phyloP scores from a whole-genome alignment of 352 stramenopile species.

The Phytophthora foliorum region DNA sequence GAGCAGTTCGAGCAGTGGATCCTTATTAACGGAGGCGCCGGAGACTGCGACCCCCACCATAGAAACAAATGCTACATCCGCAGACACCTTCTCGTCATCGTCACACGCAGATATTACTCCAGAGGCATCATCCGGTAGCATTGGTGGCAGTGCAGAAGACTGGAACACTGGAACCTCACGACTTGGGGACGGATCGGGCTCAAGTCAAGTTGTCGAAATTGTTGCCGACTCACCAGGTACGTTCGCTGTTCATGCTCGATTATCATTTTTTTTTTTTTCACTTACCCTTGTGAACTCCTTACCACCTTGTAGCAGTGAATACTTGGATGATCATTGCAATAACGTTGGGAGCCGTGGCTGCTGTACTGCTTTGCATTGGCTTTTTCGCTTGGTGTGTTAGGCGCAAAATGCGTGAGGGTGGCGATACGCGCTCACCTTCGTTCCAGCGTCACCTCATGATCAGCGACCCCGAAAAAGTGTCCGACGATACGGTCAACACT shows the following conservation, averaged over 20 bases:
- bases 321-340: constrained; percentile 31
- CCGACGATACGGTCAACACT: constrained; percentile 29
- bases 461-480: constrained; percentile 12
- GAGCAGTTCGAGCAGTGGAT: constrained; percentile 14
- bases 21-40: not conserved
- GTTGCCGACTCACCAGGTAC: constrained; percentile 9
- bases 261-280: not conserved
- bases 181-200: constrained; percentile 5
- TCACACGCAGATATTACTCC: constrained; percentile 3
- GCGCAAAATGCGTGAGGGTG: constrained; percentile 8
- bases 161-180: constrained; percentile 17
- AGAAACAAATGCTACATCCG: constrained; percentile 1
- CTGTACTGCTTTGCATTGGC: constrained; percentile 19
- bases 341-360: constrained; percentile 13
- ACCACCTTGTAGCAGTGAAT: not conserved
- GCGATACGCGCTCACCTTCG: not conserved
- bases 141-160: constrained; percentile 3
- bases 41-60: constrained; percentile 18
- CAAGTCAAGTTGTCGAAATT: constrained; percentile 21
- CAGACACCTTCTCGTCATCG: constrained; percentile 23
- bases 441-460: constrained; percentile 22
- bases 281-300: not conserved
- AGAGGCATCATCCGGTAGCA: constrained; percentile 15
- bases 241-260: not conserved
- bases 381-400: constrained; percentile 12